phyloP scores from a whole-genome alignment of 148 eudicot genomes.

The Vaccinium darrowii region DNA sequence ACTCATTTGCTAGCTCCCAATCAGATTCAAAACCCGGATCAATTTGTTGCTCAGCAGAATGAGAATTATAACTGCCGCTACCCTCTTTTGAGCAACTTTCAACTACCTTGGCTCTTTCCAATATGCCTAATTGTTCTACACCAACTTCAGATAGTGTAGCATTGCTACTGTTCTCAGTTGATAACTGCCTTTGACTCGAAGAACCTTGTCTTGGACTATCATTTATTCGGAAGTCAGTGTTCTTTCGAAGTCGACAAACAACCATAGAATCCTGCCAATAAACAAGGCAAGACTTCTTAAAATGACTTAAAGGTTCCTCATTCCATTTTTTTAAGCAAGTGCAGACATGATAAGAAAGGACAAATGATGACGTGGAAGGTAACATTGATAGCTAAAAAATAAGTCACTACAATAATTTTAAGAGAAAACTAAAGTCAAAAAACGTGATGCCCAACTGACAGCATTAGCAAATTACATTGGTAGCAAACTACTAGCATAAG shows the following conservation, averaged over 20 bases:
- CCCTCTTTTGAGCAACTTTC: constrained; percentile 46
- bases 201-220: constrained; percentile 34
- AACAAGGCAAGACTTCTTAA: background rate
- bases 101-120: constrained; percentile 30
- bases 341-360: background rate
- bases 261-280: constrained; percentile 69
- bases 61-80: constrained; percentile 55
- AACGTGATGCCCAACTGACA: background rate
- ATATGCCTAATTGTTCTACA: constrained; percentile 21
- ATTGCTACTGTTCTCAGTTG: constrained; percentile 21
- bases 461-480: background rate
- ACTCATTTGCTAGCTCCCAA: constrained; percentile 28
- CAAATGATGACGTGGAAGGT: background rate
- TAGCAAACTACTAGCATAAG: background rate
- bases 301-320: background rate
- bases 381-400: background rate
- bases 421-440: background rate
- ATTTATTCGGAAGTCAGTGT: constrained; percentile 36
- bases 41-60: constrained; percentile 44
- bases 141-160: constrained; percentile 32
- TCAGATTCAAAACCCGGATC: constrained; percentile 47
- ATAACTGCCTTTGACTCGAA: constrained; percentile 18
- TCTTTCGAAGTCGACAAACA: constrained; percentile 70
- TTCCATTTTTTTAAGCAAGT: background rate
- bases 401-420: background rate